Base-by-base conservation (phyloP, 2,329 filamentous ascomycete species). In the Alternaria gaisen region DNA sequence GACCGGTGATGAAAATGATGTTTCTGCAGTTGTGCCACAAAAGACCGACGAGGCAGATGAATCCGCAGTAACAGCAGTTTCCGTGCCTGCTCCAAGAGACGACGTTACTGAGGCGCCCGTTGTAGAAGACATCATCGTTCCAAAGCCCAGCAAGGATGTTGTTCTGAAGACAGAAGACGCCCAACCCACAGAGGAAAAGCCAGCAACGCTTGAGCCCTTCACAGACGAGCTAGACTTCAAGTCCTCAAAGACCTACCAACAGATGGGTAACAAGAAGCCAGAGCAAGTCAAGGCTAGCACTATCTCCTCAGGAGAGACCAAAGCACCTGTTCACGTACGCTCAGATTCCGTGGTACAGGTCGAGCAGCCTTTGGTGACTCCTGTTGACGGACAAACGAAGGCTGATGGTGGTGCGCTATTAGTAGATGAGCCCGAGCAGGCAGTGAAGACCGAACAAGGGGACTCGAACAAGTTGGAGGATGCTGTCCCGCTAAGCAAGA, bases 171-270 rank as follows among this genome's bases (percentile, higher is more conserved):
- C 61, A 2, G 63, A 59, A 12, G 60, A 53, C 1, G 58, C 58
- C 4, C 57, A 61, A 5, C 56, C 62, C 8, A 62, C 56, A 2
- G 26, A 56, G 3, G 43, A 46, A 5, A 48, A 24, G 1, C 57
- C 53, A 34, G 34, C 53, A 18, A 44, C 58, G 8, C 61, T 60
- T 1, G 68, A 70, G 32, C 44, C 65, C 0, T 69, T 63, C 32
- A 65, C 65, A 1, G 66, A 72, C 16, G 69, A 69, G 18, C 36
- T 64, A 3, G 68, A 61, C 4, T 69, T 53, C 32, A 58, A 53
- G 24, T 63, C 36, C 10, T 68, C 62, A 51, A 69, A 60, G n/a
- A 66, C 53, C 30, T 68, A 61, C 44, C 64, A 65, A 32, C 61
- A 64, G 20, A 58, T 61, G 53, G 42, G 58, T n/a, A 60, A 62